phyloP scores from a whole-genome alignment of 2,329 filamentous ascomycete species.

The Alternaria ventricosa region DNA sequence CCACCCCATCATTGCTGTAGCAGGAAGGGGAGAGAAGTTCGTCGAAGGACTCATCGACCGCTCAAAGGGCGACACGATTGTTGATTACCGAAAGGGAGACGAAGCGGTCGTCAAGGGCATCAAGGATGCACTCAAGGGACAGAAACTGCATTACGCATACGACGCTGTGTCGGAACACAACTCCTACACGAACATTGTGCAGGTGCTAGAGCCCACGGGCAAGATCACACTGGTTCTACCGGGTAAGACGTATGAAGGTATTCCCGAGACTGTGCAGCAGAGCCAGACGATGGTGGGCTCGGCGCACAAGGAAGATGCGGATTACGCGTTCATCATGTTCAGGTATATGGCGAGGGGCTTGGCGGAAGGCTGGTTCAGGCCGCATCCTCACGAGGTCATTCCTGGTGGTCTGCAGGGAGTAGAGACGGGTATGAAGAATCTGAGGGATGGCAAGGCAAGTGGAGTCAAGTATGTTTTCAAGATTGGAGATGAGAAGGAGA shows the following conservation, averaged over 20 bases:
- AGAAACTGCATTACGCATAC: slow-evolving; percentile 59
- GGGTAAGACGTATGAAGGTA: slow-evolving; percentile 51
- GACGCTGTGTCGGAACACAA: slow-evolving; percentile 65
- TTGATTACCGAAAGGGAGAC: slow-evolving; percentile 64
- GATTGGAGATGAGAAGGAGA: slow-evolving; percentile 55
- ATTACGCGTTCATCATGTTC: slow-evolving; percentile 57
- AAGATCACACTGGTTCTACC: slow-evolving; percentile 52
- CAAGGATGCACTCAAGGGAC: slow-evolving; percentile 52
- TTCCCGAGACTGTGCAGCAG: slow-evolving; percentile 42
- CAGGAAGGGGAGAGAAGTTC: slow-evolving; percentile 47
- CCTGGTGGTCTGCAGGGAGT: slow-evolving; percentile 63
- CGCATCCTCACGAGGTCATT: slow-evolving; percentile 61
- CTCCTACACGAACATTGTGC: slow-evolving; percentile 46
- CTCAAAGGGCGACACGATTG: slow-evolving; percentile 50
- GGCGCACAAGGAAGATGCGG: slow-evolving; percentile 37
- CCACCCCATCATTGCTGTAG: slow-evolving; percentile 53
- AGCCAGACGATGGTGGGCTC: slow-evolving; percentile 48
- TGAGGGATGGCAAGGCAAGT: slow-evolving; percentile 67
- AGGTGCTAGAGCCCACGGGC: slow-evolving; percentile 46
- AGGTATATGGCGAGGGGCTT: slow-evolving; percentile 55
- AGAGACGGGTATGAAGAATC: slow-evolving; percentile 59
- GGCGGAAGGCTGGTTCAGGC: slow-evolving; percentile 58
- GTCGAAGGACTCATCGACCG: slow-evolving; percentile 49
- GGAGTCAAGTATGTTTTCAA: slow-evolving; percentile 70
- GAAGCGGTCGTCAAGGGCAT: slow-evolving; percentile 51